Conservation (phyloP, 768 basidiomycete species). For the Erythrobasidium yunnanense region DNA sequence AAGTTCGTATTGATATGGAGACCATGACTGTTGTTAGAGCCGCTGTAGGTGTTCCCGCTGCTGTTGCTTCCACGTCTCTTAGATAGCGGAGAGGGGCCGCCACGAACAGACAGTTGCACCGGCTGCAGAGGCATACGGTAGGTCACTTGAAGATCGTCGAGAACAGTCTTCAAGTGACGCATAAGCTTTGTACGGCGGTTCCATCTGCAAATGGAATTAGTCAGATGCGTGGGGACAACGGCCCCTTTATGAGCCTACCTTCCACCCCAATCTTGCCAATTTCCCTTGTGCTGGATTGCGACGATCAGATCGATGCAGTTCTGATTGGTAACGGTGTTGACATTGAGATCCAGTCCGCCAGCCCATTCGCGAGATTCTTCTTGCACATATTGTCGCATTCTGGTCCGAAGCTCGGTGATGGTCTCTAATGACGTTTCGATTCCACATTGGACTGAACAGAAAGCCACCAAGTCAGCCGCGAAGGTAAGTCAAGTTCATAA, state of each 20-base stretch:
- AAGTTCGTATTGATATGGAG: not conserved
- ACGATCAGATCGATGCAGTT: constrained; percentile 43
- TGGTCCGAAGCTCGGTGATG: constrained; percentile 56
- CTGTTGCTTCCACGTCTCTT: constrained; percentile 4
- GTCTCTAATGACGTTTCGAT: constrained; percentile 61
- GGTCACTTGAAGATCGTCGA: constrained; percentile 63
- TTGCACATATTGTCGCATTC: constrained; percentile 53
- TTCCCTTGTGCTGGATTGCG: constrained; percentile 63
- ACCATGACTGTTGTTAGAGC: not conserved
- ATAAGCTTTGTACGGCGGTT: constrained; percentile 62
- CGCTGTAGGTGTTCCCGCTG: not conserved
- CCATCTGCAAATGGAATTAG: constrained; percentile 48
- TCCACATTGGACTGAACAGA: no score
- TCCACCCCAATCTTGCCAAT: constrained; percentile 61
- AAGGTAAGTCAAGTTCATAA: no score
- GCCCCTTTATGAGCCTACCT: no score
- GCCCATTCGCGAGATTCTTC: constrained; percentile 62
- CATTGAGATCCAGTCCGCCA: constrained; percentile 19
- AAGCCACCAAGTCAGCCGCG: no score
- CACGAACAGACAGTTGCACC: constrained; percentile 40
- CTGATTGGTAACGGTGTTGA: constrained; percentile 12
- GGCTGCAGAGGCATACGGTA: constrained; percentile 67
- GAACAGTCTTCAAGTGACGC: constrained; percentile 57
- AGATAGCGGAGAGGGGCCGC: constrained; percentile 11
- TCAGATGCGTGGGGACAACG: not conserved